These are phyloP conservation scores for Cutaneotrichosporon sp. DNA, from an alignment of 1,284 basidiomycete species.

Conservation along the genomic window DNA sequence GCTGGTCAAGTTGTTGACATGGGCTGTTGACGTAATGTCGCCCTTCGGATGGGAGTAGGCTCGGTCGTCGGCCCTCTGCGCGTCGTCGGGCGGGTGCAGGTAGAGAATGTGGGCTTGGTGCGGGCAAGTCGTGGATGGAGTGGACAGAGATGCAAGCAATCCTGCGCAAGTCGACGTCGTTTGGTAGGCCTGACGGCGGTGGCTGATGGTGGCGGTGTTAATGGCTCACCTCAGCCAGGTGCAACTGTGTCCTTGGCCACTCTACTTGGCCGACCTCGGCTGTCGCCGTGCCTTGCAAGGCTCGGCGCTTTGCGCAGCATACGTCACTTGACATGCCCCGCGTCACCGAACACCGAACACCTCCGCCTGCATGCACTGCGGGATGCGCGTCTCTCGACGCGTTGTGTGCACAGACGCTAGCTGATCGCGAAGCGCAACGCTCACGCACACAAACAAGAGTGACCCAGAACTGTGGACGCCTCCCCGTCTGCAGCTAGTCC, in stretches of 20 bases:
- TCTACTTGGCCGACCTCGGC: not conserved
- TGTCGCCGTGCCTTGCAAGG: not conserved
- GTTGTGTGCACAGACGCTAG: not conserved
- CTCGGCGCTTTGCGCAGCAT: not conserved
- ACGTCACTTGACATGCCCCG: not conserved
- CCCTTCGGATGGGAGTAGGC: not conserved
- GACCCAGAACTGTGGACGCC: no score
- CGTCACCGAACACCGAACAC: not conserved
- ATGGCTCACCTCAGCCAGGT: not conserved
- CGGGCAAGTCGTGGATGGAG: not conserved
- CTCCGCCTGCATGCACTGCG: not conserved
- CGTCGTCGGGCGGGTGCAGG: not conserved
- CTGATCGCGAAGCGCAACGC: no score
- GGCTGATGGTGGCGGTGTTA: not conserved
- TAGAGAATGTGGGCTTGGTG: not conserved
- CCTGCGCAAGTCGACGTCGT: not conserved
- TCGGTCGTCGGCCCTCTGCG: no score
- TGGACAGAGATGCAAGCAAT: not conserved
- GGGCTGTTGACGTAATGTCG: not conserved
- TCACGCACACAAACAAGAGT: not conserved
- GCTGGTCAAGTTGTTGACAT: not conserved
- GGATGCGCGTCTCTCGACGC: not conserved
- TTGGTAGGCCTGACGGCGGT: not conserved
- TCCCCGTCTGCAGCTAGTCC: no score
- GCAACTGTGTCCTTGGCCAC: not conserved